Base-by-base conservation (phyloP, 805 yeast genomes). In the Kregervanrija fluxuum region DNA sequence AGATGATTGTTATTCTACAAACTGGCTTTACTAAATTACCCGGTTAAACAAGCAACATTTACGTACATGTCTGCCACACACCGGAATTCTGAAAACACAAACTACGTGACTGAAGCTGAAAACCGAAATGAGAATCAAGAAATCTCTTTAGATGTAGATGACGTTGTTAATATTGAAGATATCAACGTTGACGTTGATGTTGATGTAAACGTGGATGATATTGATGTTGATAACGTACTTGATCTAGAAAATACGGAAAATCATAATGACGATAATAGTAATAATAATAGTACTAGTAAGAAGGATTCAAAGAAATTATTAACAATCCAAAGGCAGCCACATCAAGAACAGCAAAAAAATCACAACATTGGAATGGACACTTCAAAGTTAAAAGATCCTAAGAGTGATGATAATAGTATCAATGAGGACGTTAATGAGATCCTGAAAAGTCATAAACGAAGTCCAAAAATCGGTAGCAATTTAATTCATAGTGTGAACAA, bases 401-500 rank as follows among this genome's bases (percentile, higher is more conserved):
- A n/a, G 9, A 40, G 15, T 8, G 33, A 41, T 14, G 40, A 37
- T 12, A 43, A 41, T 8, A 37, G 43, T 37, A 28, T 44, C 9
- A 68, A 64, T 34, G 66, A 72, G 46, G 79, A 77, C 11, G 93
- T 83, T 3, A 93, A 83, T 54, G 93, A 85, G 13, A 93, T 89
- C 0, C 89, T 85, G 13, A 71, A 84, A 77, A 73, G 76, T 44
- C 76, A 77, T 52, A 51, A 51, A 32, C 37, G 37, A 16, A 33
- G 42, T 14, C 37, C 51, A 22, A 45, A 44, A 22, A 22, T 22
- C 8, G 28, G 28, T 22, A 22, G 6, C 6, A 22, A 22, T 22
- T 22, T 22, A 6, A 22, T 22, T 22, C 35, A 33, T 2, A 33
- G 35, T n/a, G 35, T 33, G 35, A 33, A 33, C 11, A 14, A 13